Base-by-base conservation (phyloP, 2,329 filamentous ascomycete genomes). In the Teratosphaeria epicoccoides region DNA sequence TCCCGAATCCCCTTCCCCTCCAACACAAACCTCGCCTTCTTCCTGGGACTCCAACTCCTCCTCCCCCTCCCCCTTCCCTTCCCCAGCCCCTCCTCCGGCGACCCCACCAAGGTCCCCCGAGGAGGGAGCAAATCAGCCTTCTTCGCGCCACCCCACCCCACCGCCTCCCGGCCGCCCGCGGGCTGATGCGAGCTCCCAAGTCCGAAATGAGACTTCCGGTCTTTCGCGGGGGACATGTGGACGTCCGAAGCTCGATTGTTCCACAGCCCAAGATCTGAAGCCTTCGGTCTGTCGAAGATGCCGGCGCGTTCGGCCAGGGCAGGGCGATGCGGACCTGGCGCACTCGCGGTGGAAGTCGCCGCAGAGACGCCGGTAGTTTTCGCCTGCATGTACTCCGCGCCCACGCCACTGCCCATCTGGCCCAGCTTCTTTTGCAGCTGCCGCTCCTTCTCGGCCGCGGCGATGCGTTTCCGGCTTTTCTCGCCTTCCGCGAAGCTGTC, bases 381-480 rank as follows among this genome's bases (percentile, higher is more conserved):
- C 26, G 47, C 52, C 20, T 55, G 33, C 77, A 89, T 82, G 67
- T 90, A 90, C 55, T 88, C 84, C 46, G 75, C 79, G 2, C 85
- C 86, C 0, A 84, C 77, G 5, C 83, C 83, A 47, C 73, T 77
- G 9, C 85, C 85, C 53, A 82, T 72, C 48, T 78, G 72, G 9
- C 80, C 80, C 2, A 93, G 73, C 58, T 80, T 81, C 64, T 80
- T 81, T 57, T 83, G 84, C 47, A 93, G 77, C 23, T 87, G 83
- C 20, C 81, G 75, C 66, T 91, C 87, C 62, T 80, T 84, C 66
- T 90, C 85, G 59, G 81, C 78, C 12, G 78, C 79, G 5, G 81
- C 78, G 5, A 89, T 71, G 3, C 78, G 77, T 52, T 82, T 77
- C 56, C 81, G 83, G 58, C 87, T 69, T 17, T 79, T 78, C 56